Conservation (phyloP, 2,329 filamentous ascomycete genomes). For the Colletotrichum plurivorum region DNA sequence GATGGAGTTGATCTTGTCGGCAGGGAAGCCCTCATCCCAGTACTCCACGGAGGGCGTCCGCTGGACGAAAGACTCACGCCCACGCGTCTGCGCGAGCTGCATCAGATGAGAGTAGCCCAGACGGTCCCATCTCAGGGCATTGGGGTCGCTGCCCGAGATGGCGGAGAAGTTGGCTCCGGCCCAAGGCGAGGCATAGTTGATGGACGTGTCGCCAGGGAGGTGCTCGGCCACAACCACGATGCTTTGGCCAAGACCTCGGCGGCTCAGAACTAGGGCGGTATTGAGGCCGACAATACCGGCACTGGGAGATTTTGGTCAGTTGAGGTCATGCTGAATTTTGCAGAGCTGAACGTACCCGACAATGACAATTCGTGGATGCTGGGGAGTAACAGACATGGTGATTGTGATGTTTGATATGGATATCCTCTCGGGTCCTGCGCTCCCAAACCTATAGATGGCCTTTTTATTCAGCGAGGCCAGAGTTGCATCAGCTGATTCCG, state of each 20-base stretch:
- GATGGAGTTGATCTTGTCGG: constrained; percentile 57
- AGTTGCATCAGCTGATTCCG: no score
- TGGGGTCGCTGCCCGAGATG: constrained; percentile 57
- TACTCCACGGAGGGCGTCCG: constrained; percentile 56
- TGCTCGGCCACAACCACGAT: constrained; percentile 57
- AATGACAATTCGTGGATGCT: no score
- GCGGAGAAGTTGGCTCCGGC: constrained; percentile 62
- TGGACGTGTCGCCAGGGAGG: constrained; percentile 55
- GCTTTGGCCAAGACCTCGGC: constrained; percentile 49
- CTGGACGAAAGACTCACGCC: constrained; percentile 51
- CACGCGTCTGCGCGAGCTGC: constrained; percentile 48
- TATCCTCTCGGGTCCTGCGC: no score
- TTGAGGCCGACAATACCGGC: constrained; percentile 57
- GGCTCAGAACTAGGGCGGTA: constrained; percentile 52
- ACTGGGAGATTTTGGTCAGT: constrained; percentile 42
- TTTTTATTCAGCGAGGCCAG: no score
- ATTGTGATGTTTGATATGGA: no score
- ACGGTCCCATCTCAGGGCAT: constrained; percentile 58
- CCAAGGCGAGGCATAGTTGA: constrained; percentile 59
- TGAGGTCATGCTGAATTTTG: not conserved
- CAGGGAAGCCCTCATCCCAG: constrained; percentile 56
- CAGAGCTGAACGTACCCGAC: constrained; percentile 44
- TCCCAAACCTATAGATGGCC: no score
- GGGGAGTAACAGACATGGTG: no score
- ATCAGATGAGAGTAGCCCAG: constrained; percentile 55